phyloP scores from a whole-genome alignment of 345 rosid genomes.

The Salix koriyanagi region DNA sequence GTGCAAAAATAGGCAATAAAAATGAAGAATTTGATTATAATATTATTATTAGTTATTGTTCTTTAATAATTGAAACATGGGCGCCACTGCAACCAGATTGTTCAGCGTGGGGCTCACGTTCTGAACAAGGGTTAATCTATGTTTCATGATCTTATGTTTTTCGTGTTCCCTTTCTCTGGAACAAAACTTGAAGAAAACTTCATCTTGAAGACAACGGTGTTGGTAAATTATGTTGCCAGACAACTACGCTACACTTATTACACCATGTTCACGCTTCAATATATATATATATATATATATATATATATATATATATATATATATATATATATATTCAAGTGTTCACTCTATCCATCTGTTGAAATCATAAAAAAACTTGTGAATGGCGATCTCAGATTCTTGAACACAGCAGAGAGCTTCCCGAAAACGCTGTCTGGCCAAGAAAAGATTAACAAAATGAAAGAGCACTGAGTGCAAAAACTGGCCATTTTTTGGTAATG shows the following conservation, averaged over 20 bases:
- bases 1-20: not conserved
- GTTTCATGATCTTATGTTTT: not conserved
- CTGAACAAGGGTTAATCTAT: not conserved
- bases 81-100: slow-evolving; percentile 1
- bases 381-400: not conserved
- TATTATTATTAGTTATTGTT: not conserved
- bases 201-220: not conserved
- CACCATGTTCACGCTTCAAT: too few relatives aligned
- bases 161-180: not conserved
- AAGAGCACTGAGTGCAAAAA: not conserved
- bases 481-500: not conserved
- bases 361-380: not conserved
- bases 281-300: too few relatives aligned
- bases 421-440: not conserved
- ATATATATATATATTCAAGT: too few relatives aligned
- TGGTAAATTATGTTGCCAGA: not conserved
- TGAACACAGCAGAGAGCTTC: not conserved
- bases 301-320: too few relatives aligned
- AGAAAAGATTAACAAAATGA: not conserved
- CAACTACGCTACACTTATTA: not conserved
- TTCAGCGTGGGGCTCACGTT: slow-evolving; percentile 23
- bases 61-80: not conserved
- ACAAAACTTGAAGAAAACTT: not conserved
- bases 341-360: not conserved
- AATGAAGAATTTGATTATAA: not conserved